These are phyloP conservation scores for Ceratobasidium sp. DNA, from an alignment of 1,284 basidiomycete species.

Conservation along the genomic window DNA sequence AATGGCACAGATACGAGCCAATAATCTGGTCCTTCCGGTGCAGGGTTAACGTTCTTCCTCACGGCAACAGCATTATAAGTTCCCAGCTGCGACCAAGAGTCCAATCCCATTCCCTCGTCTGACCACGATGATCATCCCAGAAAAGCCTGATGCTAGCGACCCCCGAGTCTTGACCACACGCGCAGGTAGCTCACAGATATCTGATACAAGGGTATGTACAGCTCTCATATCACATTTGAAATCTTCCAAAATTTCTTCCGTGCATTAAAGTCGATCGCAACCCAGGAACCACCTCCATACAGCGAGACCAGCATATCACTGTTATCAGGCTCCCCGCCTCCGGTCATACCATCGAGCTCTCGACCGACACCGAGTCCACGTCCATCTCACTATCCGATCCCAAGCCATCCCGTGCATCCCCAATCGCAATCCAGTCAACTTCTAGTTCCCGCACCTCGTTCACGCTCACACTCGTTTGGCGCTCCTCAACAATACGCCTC, in stretches of 20 bases:
- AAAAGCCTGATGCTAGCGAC: conserved; percentile 12
- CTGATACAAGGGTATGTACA: conserved; percentile 21
- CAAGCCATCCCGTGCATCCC: conserved; percentile 6
- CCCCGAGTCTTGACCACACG: not conserved
- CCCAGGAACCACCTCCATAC: conserved; percentile 36
- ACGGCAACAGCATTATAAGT: not conserved
- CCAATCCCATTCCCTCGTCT: not conserved
- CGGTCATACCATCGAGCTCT: not conserved
- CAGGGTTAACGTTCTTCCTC: not conserved
- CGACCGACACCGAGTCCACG: not conserved
- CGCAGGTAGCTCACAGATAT: not conserved
- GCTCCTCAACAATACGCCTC: not conserved
- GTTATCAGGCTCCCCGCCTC: conserved; percentile 2
- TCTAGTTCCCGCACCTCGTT: not conserved
- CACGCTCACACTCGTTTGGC: not conserved
- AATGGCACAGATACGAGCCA: not conserved
- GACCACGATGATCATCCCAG: conserved; percentile 33
- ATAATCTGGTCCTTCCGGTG: not conserved
- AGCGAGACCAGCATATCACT: not conserved
- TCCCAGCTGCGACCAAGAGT: not conserved
- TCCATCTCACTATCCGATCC: not conserved
- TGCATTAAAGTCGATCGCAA: conserved; percentile 7
- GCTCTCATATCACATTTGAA: not conserved
- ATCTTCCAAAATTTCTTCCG: not conserved
- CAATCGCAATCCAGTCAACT: conserved; percentile 1